A percentile compares a stretch with the other conserved stretches of the same genome.
phyloP scores from a whole-genome alignment of 768 basidiomycete genomes.

The Vararia minispora region DNA sequence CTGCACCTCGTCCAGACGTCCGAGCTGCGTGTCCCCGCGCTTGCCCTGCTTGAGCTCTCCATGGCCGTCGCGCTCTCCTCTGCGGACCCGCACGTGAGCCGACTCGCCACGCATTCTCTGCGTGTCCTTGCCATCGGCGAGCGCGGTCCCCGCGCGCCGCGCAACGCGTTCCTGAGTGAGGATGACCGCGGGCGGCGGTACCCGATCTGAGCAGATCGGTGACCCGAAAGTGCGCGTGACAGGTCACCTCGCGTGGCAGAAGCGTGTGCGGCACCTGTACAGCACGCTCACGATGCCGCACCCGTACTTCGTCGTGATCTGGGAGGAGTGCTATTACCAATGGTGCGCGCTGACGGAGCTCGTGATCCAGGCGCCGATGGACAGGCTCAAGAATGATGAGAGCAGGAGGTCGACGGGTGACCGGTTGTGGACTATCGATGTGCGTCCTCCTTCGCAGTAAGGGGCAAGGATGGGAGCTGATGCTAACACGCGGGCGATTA shows the following conservation, averaged over 20 bases:
- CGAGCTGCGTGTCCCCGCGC: slow-evolving; percentile 44
- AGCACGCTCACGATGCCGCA: slow-evolving; percentile 52
- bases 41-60: slow-evolving; percentile 61
- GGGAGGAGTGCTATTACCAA: slow-evolving; percentile 74
- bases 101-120: slow-evolving; percentile 56
- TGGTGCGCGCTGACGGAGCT: slow-evolving; percentile 59
- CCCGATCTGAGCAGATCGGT: slow-evolving; percentile 67
- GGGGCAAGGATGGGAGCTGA: too few relatives aligned
- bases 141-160: slow-evolving; percentile 45
- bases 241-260: slow-evolving; percentile 76
- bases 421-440: slow-evolving; percentile 27
- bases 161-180: slow-evolving; percentile 37
- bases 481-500: slow-evolving; percentile 4
- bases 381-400: slow-evolving; percentile 20
- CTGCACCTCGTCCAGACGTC: slow-evolving; percentile 40
- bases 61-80: slow-evolving; percentile 65
- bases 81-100: slow-evolving; percentile 52
- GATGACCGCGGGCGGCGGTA: slow-evolving; percentile 60
- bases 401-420: slow-evolving; percentile 28
- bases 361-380: slow-evolving; percentile 28
- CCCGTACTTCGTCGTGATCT: slow-evolving; percentile 64
- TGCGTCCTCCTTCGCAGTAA: too few relatives aligned
- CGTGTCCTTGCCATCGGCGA: slow-evolving; percentile 61
- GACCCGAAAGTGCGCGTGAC: slow-evolving; percentile 62
- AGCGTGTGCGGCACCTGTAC: slow-evolving; percentile 62